Conservation (phyloP, 306 rosid species). For the Begonia peltatifolia region DNA sequence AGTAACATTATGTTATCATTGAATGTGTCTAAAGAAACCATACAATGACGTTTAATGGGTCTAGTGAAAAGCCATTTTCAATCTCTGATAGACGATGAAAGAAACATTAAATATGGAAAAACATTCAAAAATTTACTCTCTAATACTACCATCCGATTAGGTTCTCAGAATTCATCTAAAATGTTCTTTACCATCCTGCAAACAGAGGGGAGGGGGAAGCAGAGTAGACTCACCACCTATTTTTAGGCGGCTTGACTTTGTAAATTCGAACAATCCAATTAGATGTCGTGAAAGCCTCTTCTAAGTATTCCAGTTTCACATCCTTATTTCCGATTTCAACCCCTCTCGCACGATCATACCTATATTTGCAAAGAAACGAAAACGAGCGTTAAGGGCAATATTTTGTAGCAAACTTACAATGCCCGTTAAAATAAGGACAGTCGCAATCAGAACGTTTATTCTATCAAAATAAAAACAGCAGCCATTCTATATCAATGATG, state of each 20-base stretch:
- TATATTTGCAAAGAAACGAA: conserved; percentile 17
- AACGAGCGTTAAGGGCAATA: not conserved
- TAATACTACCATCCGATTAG: no score
- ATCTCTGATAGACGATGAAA: not conserved
- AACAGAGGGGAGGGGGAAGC: not conserved
- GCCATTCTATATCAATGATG: no score
- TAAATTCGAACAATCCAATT: conserved; percentile 99
- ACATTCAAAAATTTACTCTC: not conserved
- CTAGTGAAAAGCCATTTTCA: no score
- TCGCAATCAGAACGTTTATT: no score
- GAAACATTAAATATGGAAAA: not conserved
- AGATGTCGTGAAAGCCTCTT: conserved; percentile 94
- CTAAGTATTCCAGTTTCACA: conserved; percentile 85
- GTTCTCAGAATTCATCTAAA: not conserved
- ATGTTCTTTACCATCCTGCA: not conserved
- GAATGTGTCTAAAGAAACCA: no score
- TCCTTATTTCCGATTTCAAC: conserved; percentile 98
- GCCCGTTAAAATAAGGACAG: not conserved
- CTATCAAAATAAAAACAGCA: no score
- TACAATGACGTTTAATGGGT: no score
- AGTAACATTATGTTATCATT: no score
- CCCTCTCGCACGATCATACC: conserved; percentile 97
- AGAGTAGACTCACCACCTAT: conserved; percentile 53
- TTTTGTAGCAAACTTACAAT: not conserved
- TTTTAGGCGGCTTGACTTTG: conserved; percentile 95